These are phyloP conservation scores for Gelatoporia subvermispora DNA, from an alignment of 768 basidiomycete genomes.

Conservation along the genomic window DNA sequence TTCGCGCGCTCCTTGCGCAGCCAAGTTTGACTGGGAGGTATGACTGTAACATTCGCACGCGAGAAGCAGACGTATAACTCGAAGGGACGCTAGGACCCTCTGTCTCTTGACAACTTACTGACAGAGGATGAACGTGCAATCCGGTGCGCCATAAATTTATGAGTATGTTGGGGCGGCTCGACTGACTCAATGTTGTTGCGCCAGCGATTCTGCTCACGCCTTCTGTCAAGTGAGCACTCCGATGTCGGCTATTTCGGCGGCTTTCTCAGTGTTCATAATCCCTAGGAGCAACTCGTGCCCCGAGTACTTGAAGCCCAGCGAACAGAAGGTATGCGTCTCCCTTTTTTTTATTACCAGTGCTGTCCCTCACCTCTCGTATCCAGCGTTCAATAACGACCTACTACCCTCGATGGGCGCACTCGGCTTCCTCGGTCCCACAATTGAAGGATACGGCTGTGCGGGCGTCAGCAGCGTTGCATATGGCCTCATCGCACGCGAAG, in stretches of 20 bases:
- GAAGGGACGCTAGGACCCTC: constrained; percentile 77
- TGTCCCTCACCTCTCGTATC: not conserved
- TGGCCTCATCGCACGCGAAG: constrained; percentile 88
- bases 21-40: constrained; percentile 27
- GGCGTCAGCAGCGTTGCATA: constrained; percentile 90
- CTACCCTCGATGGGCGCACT: constrained; percentile 90
- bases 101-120: constrained; percentile 72
- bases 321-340: constrained; percentile 61
- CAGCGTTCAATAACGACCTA: constrained; percentile 74
- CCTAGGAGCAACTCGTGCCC: constrained; percentile 77
- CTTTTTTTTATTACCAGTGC: no score
- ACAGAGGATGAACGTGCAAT: constrained; percentile 90
- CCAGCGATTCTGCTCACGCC: constrained; percentile 69
- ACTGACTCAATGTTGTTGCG: not conserved
- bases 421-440: constrained; percentile 89
- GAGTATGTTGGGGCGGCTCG: not conserved
- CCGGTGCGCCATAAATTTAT: constrained; percentile 63
- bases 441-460: constrained; percentile 90
- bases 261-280: not conserved
- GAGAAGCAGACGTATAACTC: no score
- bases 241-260: not conserved
- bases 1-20: not conserved
- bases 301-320: constrained; percentile 86
- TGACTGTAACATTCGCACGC: not conserved
- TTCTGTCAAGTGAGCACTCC: constrained; percentile 66